Conservation (phyloP, 106 monocot species). For the Phalaenopsis equestris region DNA sequence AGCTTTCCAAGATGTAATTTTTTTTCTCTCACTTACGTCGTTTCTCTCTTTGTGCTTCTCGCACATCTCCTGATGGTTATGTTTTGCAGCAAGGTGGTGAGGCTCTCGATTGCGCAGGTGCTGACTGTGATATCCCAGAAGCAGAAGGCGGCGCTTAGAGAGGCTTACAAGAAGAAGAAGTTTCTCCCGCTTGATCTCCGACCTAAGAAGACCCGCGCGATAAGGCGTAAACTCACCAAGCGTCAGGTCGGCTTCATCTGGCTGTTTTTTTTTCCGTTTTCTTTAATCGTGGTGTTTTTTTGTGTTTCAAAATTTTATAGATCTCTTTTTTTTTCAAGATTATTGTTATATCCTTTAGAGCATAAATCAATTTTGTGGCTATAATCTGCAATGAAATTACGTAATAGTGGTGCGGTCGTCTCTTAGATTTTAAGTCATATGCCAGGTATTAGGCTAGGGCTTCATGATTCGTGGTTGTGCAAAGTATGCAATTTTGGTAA, state of each 20-base stretch:
- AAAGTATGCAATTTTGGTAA: background rate
- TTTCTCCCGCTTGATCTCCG: conserved; percentile 40
- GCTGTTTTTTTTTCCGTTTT: background rate
- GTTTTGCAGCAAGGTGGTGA: conserved; percentile 40
- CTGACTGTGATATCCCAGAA: conserved; percentile 53
- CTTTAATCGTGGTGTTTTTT: background rate
- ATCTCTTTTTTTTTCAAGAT: no score
- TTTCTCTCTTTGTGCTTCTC: background rate
- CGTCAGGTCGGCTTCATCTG: conserved; percentile 21
- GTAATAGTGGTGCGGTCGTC: background rate
- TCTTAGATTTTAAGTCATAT: background rate
- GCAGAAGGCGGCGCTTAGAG: conserved; percentile 48
- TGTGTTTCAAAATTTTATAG: background rate
- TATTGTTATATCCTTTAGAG: no score
- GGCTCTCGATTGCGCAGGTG: conserved; percentile 45
- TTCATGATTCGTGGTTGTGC: background rate
- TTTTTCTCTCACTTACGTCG: no score
- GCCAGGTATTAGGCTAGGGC: background rate
- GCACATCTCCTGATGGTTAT: background rate
- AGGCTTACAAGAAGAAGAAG: conserved; percentile 52
- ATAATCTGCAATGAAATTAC: background rate
- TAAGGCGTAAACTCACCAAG: conserved; percentile 42
- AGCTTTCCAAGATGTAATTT: conserved; percentile 48
- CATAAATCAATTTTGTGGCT: no score
- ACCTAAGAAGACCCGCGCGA: conserved; percentile 48